Evolutionary conservation across 495 filamentous ascomycete species (phyloP).

Genomic region (Aspergillus olivimuriae): DNA sequence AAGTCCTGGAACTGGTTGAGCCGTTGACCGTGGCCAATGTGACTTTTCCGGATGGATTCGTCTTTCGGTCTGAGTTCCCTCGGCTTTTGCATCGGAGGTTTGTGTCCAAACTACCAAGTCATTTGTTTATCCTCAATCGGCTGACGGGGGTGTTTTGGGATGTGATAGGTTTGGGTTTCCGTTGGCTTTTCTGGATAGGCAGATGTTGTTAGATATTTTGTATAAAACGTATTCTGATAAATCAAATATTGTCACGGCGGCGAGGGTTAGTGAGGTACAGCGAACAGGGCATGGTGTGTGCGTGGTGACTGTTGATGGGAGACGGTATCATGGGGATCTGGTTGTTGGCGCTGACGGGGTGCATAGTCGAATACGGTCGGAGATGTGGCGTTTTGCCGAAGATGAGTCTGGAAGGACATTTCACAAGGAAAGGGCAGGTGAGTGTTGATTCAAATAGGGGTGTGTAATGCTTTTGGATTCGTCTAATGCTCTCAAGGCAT

Average conservation of each 20-base stretch:
- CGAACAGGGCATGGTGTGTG: background rate
- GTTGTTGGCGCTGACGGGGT: constrained; percentile 45
- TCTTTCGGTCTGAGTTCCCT: background rate
- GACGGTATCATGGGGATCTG: constrained; percentile 3
- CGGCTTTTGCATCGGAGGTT: constrained; percentile 7
- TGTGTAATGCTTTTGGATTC: too few relatives aligned
- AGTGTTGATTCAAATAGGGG: too few relatives aligned
- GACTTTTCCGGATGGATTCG: constrained; percentile 1
- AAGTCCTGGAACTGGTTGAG: constrained; percentile 11
- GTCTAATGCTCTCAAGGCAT: constrained; percentile 7
- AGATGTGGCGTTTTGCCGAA: constrained; percentile 24
- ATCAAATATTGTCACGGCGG: background rate
- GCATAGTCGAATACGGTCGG: constrained; percentile 29
- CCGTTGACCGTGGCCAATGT: constrained; percentile 3
- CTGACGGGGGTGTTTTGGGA: too few relatives aligned
- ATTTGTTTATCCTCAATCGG: too few relatives aligned
- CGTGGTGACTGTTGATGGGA: background rate
- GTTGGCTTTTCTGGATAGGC: constrained; percentile 23
- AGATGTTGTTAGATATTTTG: constrained; percentile 20
- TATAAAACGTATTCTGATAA: constrained; percentile 5
- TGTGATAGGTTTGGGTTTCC: constrained; percentile 8
- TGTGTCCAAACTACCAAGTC: background rate
- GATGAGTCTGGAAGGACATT: constrained; percentile 14
- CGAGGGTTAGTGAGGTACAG: background rate
- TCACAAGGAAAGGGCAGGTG: constrained; percentile 11